Percentiles rank a stretch among this genome's conserved stretches.
Conservation (phyloP, 2,329 filamentous ascomycete species). For the Sordariomycetes sp. region DNA sequence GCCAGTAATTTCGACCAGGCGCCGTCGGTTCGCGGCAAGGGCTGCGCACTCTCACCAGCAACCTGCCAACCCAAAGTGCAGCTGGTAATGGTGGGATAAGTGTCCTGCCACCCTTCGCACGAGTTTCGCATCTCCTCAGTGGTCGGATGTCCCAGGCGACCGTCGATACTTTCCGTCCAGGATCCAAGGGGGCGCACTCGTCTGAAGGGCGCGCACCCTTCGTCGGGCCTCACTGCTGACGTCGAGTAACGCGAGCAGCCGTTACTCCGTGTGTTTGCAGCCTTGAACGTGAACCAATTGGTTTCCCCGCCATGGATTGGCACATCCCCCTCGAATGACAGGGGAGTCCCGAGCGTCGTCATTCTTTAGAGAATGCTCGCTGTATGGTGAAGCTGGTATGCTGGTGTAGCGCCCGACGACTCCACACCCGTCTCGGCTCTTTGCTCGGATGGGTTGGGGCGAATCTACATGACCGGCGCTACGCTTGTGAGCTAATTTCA, state of each 20-base stretch:
- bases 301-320: not conserved
- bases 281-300: not conserved
- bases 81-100: not conserved
- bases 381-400: not conserved
- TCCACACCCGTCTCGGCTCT: not conserved
- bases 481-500: not conserved
- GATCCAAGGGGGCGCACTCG: not conserved
- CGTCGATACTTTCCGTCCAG: not conserved
- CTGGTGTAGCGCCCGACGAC: not conserved
- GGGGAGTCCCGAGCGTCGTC: not conserved
- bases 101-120: not conserved
- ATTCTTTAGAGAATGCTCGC: not conserved
- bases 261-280: not conserved
- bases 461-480: not conserved
- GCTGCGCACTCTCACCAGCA: not conserved
- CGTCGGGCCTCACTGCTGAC: not conserved
- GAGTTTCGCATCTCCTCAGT: not conserved
- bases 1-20: conserved; percentile 1
- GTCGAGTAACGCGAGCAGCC: not conserved
- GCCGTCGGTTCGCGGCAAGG: not conserved
- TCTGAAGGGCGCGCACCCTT: not conserved
- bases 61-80: not conserved
- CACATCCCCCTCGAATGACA: not conserved
- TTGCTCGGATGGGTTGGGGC: not conserved
- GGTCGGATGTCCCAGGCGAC: not conserved